These are phyloP conservation scores for Suhomyces emberorum DNA, from an alignment of 805 yeast species.

Conservation along the genomic window DNA sequence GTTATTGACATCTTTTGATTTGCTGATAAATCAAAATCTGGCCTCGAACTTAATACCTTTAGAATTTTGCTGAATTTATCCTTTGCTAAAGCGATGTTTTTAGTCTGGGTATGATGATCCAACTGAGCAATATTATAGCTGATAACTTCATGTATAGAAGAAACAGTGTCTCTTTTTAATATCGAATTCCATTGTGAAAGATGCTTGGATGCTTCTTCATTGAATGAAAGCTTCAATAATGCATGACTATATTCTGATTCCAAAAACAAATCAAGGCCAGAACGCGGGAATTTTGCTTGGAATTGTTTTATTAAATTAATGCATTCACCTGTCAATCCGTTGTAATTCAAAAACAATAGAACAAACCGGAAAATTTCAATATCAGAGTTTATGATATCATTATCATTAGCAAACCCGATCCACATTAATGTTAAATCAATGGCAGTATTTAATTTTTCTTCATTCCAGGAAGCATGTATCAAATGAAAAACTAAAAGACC, in stretches of 20 bases:
- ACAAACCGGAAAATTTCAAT: constrained; percentile 22
- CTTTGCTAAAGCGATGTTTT: constrained; percentile 17
- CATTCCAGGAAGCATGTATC: constrained; percentile 21
- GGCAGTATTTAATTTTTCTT: constrained; percentile 5
- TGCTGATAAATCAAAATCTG: constrained; percentile 24
- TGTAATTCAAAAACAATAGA: constrained; percentile 22
- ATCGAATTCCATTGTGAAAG: constrained; percentile 14
- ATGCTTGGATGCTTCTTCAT: constrained; percentile 12
- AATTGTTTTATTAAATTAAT: constrained; percentile 19
- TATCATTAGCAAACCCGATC: too few relatives aligned
- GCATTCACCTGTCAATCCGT: constrained; percentile 21
- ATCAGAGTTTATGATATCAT: too few relatives aligned
- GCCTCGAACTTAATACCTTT: constrained; percentile 21
- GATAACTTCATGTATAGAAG: constrained; percentile 14
- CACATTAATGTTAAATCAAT: constrained; percentile 12
- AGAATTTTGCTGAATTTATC: constrained; percentile 22
- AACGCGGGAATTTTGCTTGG: constrained; percentile 7
- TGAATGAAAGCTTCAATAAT: constrained; percentile 4
- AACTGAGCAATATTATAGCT: constrained; percentile 30
- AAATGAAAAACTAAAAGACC: constrained; percentile 23
- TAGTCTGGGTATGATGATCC: constrained; percentile 19
- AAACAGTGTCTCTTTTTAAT: constrained; percentile 10
- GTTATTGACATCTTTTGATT: constrained; percentile 11
- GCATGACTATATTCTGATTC: constrained; percentile 13
- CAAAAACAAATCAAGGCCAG: constrained; percentile 5